Conservation (phyloP, 1,284 basidiomycete species). For the Moesziomyces sp. region DNA sequence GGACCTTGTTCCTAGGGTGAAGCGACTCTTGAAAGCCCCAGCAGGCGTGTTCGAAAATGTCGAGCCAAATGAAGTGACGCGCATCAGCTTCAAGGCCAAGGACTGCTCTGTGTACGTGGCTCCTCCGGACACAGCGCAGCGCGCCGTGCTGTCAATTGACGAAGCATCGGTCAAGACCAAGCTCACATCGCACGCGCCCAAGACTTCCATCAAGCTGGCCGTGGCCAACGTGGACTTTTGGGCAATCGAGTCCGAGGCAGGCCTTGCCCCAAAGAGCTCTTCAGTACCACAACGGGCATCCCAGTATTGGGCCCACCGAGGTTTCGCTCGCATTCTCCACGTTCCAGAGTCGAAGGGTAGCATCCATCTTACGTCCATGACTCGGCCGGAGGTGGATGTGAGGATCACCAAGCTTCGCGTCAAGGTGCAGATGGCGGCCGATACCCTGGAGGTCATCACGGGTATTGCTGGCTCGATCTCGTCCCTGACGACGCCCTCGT, state of each 20-base stretch:
- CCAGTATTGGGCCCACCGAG: slow-evolving; percentile 39
- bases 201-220: slow-evolving; percentile 44
- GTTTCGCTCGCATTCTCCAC: slow-evolving; percentile 64
- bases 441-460: slow-evolving; percentile 41
- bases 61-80: slow-evolving; percentile 86
- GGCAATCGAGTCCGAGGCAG: slow-evolving; percentile 17
- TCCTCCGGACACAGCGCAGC: slow-evolving; percentile 20
- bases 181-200: slow-evolving; percentile 51
- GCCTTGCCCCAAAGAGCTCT: background rate
- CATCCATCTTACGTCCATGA: slow-evolving; percentile 46
- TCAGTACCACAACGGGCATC: slow-evolving; percentile 6
- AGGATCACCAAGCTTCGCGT: slow-evolving; percentile 37
- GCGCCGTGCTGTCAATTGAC: slow-evolving; percentile 43
- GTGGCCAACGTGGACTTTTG: slow-evolving; percentile 35
- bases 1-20: slow-evolving; percentile 76
- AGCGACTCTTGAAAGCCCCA: slow-evolving; percentile 80
- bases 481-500: background rate
- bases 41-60: slow-evolving; percentile 93
- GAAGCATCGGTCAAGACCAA: slow-evolving; percentile 49
- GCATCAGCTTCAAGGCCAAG: slow-evolving; percentile 69
- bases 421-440: slow-evolving; percentile 51
- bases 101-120: slow-evolving; percentile 38
- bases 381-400: slow-evolving; percentile 58
- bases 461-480: slow-evolving; percentile 12
- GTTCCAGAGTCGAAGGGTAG: slow-evolving; percentile 59